Percentiles rank a stretch among this genome's conserved stretches.
Conservation (phyloP, 768 basidiomycete genomes). For the Scleroderma citrinum region DNA sequence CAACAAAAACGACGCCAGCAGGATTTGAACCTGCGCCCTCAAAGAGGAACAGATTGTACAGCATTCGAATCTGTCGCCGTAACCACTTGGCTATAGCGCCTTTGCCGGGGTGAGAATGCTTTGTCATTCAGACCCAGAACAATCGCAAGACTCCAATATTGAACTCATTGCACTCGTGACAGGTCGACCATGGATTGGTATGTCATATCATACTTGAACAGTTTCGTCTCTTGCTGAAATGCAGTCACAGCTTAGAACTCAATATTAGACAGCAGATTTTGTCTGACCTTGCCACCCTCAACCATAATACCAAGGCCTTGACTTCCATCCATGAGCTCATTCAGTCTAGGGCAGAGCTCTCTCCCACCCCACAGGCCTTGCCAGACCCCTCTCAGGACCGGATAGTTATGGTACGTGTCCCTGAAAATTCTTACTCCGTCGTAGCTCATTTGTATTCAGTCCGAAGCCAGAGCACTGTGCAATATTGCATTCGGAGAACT, state of each 20-base stretch:
- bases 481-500: slow-evolving; percentile 82
- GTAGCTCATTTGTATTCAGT: slow-evolving; percentile 33
- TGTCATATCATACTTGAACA: neutral
- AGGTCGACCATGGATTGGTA: slow-evolving; percentile 44
- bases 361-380: slow-evolving; percentile 31
- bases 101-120: accelerated
- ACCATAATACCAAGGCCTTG: slow-evolving; percentile 42
- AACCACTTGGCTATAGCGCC: slow-evolving; percentile 72
- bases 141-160: neutral
- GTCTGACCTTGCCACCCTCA: slow-evolving; percentile 62
- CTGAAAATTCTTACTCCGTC: neutral
- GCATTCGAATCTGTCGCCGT: slow-evolving; percentile 67
- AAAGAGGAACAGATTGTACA: slow-evolving; percentile 32
- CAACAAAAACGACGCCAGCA: slow-evolving; percentile 32
- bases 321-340: slow-evolving; percentile 50
- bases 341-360: slow-evolving; percentile 52
- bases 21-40: slow-evolving; percentile 38
- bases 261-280: slow-evolving; percentile 74
- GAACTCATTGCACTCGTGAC: no score
- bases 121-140: neutral
- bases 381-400: slow-evolving; percentile 19
- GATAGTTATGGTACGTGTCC: slow-evolving; percentile 54
- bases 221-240: neutral
- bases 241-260: slow-evolving; percentile 55
- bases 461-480: slow-evolving; percentile 67